Percentiles rank a stretch among this genome's conserved stretches.
phyloP scores from a whole-genome alignment of 345 rosid genomes.

The Moricandia moricandioides region DNA sequence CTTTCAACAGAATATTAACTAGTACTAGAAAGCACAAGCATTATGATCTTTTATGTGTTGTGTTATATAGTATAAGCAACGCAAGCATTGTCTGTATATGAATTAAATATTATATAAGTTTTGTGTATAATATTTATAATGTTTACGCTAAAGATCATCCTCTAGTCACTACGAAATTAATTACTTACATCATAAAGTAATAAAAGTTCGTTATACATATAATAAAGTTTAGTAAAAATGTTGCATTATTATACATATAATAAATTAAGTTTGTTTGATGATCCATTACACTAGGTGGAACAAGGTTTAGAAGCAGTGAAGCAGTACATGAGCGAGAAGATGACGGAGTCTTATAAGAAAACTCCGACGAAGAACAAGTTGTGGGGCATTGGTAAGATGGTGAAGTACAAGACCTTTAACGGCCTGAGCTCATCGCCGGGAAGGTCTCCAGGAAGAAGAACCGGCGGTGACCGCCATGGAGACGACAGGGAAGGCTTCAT shows the following conservation, averaged over 20 bases:
- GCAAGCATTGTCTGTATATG: neutral
- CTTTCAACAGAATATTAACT: neutral
- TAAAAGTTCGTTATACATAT: too few relatives aligned
- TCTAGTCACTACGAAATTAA: neutral
- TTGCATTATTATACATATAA: too few relatives aligned
- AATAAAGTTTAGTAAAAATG: neutral
- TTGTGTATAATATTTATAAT: neutral
- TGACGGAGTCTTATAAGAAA: slow-evolving; percentile 37
- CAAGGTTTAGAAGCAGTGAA: slow-evolving; percentile 54
- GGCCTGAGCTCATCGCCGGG: slow-evolving; percentile 35
- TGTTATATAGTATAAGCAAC: neutral
- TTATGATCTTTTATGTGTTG: neutral
- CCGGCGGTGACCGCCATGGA: slow-evolving; percentile 2
- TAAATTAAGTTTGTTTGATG: too few relatives aligned
- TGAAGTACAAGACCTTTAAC: slow-evolving; percentile 50
- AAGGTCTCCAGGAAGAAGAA: slow-evolving; percentile 2
- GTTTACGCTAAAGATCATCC: neutral
- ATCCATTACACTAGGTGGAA: slow-evolving; percentile 41
- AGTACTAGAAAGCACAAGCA: neutral
- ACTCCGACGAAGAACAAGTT: slow-evolving; percentile 47
- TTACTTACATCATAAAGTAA: too few relatives aligned
- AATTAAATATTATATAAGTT: neutral
- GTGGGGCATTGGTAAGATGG: slow-evolving; percentile 63
- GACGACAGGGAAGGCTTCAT: slow-evolving; percentile 26
- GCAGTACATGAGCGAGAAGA: slow-evolving; percentile 60